Evolutionary conservation across 305 asterid genomes (phyloP), one percentile per base, ranked within the genome.

Genomic region (Solanum aculeatissimum): DNA sequence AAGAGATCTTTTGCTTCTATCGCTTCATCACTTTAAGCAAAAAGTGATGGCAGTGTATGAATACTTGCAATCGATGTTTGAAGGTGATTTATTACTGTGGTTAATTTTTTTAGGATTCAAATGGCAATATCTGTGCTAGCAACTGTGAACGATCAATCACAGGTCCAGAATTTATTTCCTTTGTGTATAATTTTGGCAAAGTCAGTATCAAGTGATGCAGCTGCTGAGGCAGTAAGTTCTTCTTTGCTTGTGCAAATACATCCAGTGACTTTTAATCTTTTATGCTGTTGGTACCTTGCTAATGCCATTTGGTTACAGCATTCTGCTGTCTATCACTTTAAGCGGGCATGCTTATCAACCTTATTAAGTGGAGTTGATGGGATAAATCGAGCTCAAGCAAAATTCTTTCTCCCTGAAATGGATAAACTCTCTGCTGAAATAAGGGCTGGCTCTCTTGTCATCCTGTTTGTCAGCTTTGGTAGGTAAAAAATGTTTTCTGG

Each of bases 391-490:
- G 90, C 91, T 83, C 93, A 87, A 87, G 98, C 96, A 47, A 93
- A 85, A 84, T 97, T 95, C 85, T 81, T 94, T 84, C 96, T 95
- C 84, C 99, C 99, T 84, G 98, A 96, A 90, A 90, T 95, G 81
- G 91, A 89, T 90, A 95, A 93, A 87, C 89, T 97, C 77, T 92
- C 97, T 51, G 87, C 91, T 70, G 98, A 94, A 89, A 91, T 93
- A 86, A 93, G 88, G 87, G 91, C 94, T 55, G 96, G 95, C 49
- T 88, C 99, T 89, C 95, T 94, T 90, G 91, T 94, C 65, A 91
- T 97, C 84, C 90, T 96, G 91, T 94, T 97, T 87, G 87, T 97
- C 70, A 95, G 98, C 88, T 89, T 93, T 75, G 97, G 99, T 97
- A 93, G 89, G 95, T 70, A 16, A 66, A 65, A 42, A 7, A 1